A percentile compares a stretch with the other conserved stretches of the same genome.
These are phyloP conservation scores for Brassica balearica DNA, from an alignment of 441 rosid genomes.

Conservation along the genomic window DNA sequence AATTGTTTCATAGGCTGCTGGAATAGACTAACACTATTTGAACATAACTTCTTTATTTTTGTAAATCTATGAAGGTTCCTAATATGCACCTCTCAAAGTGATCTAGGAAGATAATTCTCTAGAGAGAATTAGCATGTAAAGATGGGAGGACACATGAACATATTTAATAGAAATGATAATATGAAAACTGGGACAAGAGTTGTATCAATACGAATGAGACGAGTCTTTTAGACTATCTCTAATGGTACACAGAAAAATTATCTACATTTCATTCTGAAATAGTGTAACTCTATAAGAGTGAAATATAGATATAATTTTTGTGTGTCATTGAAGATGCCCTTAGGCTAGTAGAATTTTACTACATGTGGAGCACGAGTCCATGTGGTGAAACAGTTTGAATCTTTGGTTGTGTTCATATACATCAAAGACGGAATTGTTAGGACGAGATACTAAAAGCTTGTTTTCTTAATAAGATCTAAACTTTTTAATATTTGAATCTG, in stretches of 20 bases:
- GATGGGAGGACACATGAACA: not conserved
- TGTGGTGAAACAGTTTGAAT: not conserved
- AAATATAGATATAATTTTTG: too few species aligned
- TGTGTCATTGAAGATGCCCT: too few species aligned
- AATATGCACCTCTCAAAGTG: slow-evolving; percentile 1
- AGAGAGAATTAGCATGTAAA: not conserved
- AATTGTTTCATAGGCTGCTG: not conserved
- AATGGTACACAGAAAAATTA: too few species aligned
- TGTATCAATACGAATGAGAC: too few species aligned
- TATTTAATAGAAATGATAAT: too few species aligned
- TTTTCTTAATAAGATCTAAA: not conserved
- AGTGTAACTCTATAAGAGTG: too few species aligned
- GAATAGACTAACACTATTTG: not conserved
- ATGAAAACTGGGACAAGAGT: too few species aligned
- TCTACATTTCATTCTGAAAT: too few species aligned
- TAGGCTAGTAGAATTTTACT: not conserved
- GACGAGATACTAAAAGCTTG: not conserved
- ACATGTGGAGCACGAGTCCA: not conserved
- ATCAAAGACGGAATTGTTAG: not conserved
- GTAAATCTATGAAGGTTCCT: not conserved
- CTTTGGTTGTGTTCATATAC: not conserved
- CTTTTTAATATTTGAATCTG: not conserved
- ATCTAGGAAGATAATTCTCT: not conserved
- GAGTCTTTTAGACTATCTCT: too few species aligned
- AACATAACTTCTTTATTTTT: too few species aligned